Conservation (phyloP, 352 stramenopile genomes). For the Phytophthora megakarya region DNA sequence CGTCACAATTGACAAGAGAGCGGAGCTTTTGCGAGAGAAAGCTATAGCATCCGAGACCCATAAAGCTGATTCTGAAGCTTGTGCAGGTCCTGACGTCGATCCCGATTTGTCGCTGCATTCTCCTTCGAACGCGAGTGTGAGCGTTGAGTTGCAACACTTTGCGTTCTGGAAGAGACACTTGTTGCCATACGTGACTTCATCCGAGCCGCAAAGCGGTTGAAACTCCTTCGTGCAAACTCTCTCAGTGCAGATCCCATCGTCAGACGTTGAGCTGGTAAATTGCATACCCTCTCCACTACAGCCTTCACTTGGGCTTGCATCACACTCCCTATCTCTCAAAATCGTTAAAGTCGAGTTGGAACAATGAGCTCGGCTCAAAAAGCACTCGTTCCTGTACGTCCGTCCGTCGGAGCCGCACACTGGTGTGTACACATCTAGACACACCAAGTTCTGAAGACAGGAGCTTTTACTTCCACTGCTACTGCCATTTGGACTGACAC, state of each 20-base stretch:
- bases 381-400: slow-evolving; percentile 56
- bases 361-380: slow-evolving; percentile 34
- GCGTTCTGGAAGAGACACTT: slow-evolving; percentile 45
- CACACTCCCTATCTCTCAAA: slow-evolving; percentile 31
- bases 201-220: slow-evolving; percentile 46
- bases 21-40: neutral
- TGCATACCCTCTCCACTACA: neutral
- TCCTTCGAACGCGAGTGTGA: slow-evolving; percentile 34
- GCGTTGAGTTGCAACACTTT: slow-evolving; percentile 28
- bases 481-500: slow-evolving; percentile 17
- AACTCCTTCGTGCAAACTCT: slow-evolving; percentile 38
- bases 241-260: slow-evolving; percentile 8
- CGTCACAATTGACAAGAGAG: neutral
- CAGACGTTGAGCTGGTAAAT: neutral
- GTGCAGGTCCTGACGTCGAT: slow-evolving; percentile 16
- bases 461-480: neutral
- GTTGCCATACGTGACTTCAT: slow-evolving; percentile 58
- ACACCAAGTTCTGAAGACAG: slow-evolving; percentile 34
- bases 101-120: slow-evolving; percentile 23
- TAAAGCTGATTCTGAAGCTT: no score
- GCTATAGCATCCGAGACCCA: neutral
- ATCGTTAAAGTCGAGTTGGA: slow-evolving; percentile 28
- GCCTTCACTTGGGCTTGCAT: neutral
- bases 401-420: slow-evolving; percentile 54
- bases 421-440: slow-evolving; percentile 32